A percentile compares a stretch with the other conserved stretches of the same genome.
Evolutionary conservation across 495 filamentous ascomycete genomes (phyloP).

Genomic region (Lasiosphaeria hispida): DNA sequence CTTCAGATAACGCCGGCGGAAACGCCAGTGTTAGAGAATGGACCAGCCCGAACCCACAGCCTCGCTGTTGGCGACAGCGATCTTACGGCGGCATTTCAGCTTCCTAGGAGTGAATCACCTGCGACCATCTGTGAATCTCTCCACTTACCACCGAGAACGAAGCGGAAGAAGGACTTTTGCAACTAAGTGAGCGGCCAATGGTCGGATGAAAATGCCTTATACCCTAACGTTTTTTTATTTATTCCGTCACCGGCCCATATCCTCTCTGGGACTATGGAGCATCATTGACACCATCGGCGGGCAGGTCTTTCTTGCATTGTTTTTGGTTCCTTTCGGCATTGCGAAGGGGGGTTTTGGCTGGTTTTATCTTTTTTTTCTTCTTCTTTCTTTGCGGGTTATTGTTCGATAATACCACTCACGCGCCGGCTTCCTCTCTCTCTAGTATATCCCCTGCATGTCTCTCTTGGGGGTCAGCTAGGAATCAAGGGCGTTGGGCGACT

Average conservation of each 20-base stretch:
- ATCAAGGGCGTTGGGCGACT: too few species aligned
- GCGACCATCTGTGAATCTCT: slow-evolving; percentile 10
- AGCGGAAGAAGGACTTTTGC: slow-evolving; percentile 12
- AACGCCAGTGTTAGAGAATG: slow-evolving; percentile 36
- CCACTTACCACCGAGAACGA: slow-evolving; percentile 2
- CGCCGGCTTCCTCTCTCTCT: too few species aligned
- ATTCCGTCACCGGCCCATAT: too few species aligned
- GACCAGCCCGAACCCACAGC: not conserved
- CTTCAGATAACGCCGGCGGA: slow-evolving; percentile 42
- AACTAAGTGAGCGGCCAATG: not conserved
- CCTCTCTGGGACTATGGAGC: too few species aligned
- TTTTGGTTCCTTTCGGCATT: not conserved
- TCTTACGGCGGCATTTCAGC: slow-evolving; percentile 12
- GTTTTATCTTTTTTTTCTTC: too few species aligned
- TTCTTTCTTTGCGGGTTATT: too few species aligned
- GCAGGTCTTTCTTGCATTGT: slow-evolving; percentile 2
- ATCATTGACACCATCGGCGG: not conserved
- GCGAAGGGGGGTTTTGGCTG: too few species aligned
- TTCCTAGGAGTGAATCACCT: not conserved
- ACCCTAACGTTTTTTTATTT: too few species aligned
- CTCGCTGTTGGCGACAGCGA: not conserved
- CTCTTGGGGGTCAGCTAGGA: too few species aligned
- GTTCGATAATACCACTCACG: too few species aligned
- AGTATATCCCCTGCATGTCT: too few species aligned
- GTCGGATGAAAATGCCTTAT: too few species aligned